Conservation (phyloP, 148 eudicot species). For the Selenicereus undatus region DNA sequence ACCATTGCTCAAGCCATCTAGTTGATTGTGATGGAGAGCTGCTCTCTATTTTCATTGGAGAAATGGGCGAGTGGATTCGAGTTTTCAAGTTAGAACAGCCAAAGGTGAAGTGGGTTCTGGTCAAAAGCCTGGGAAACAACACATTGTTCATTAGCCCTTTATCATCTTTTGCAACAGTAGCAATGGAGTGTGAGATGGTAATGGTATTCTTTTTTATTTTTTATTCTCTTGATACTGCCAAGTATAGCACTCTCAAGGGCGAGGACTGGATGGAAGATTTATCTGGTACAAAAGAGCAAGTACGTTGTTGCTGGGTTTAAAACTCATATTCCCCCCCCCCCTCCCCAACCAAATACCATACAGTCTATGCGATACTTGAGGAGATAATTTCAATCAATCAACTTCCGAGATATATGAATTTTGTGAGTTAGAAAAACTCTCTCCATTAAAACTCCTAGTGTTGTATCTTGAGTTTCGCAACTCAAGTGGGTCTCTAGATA, state of each 20-base stretch:
- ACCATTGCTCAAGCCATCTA: conserved; percentile 9
- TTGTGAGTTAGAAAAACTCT: too few relatives aligned
- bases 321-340: too few relatives aligned
- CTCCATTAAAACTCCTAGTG: too few relatives aligned
- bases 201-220: conserved; percentile 6
- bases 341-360: too few relatives aligned
- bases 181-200: neutral
- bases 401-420: too few relatives aligned
- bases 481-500: too few relatives aligned
- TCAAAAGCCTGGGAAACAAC: neutral
- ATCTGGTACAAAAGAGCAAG: neutral
- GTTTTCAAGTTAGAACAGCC: neutral
- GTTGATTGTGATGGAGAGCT: conserved; percentile 4
- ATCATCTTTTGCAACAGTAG: neutral
- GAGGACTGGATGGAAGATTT: neutral
- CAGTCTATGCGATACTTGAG: too few relatives aligned
- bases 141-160: neutral
- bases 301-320: conserved; percentile 11
- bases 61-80: conserved; percentile 1
- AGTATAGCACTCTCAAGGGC: neutral
- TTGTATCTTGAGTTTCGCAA: too few relatives aligned
- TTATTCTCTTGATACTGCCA: neutral
- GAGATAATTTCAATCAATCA: too few relatives aligned
- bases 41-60: conserved; percentile 8
- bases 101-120: neutral